Evolutionary conservation across 345 rosid genomes (phyloP), one percentile per base, ranked within the genome.

Genomic region (Rubroshorea leprosula): DNA sequence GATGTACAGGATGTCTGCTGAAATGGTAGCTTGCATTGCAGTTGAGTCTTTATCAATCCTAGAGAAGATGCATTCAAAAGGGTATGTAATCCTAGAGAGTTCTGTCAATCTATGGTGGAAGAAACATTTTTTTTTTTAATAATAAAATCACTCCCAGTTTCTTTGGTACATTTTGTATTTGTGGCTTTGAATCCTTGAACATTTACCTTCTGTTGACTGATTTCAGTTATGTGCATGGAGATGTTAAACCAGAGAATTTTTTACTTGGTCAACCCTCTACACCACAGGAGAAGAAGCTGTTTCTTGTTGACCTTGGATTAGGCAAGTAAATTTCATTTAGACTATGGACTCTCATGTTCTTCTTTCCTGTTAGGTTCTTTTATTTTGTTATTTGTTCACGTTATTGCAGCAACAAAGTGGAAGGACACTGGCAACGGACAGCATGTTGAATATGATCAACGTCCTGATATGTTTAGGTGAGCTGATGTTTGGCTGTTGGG

Each of bases 11-110:
- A 85, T 94, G 95, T 75, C 96, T 61, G 69, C 84, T 23, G 97
- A 94, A 81, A 87, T 94, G 99, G 96, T 90, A 57, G 97, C 90
- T 21, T 94, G 99, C 65, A 94, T 94, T 65, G 97, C 95, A 7
- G 83, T 85, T 50, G 99, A 93, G 74, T 83, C 97, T 44, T 53
- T 94, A 51, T 94, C 97, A 61, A 93, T 93, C 64, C 77, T 93
- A 49, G 97, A 89, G 68, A 85, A 81, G 79, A 85, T 90, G 90
- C 99, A 93, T 23, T 66, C 88, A 15, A 87, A 70, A 79, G 99
- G 99, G 99, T 93, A 72, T 69, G 78, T 74, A 31, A 58, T 58
- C 57, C 23, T 55, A 67, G 41, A 35, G 1, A 1, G 41, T 35
- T 35, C 1, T n/a, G n/a, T n/a, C 7, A 35, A 35, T 35, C 7